A percentile compares a stretch with the other conserved stretches of the same genome.
Conservation (phyloP, 2,329 filamentous ascomycete genomes). For the Venturia oleaginea region DNA sequence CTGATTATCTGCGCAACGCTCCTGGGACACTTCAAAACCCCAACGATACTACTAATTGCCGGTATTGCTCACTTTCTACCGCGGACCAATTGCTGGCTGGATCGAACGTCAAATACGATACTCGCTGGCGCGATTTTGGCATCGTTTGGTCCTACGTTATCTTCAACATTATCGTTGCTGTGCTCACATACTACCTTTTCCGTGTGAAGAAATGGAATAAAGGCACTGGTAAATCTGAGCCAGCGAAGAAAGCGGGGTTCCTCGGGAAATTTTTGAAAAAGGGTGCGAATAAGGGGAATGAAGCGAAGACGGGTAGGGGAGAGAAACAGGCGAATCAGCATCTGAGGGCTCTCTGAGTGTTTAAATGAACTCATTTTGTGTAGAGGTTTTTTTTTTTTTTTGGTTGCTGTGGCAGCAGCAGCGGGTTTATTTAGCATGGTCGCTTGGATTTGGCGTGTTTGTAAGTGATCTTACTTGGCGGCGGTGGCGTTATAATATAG, state of each 20-base stretch:
- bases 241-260: neutral
- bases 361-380: no score
- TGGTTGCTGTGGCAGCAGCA: no score
- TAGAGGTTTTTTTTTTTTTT: no score
- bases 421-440: no score
- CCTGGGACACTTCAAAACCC: constrained; percentile 37
- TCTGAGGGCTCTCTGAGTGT: neutral
- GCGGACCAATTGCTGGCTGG: constrained; percentile 41
- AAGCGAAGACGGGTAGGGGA: neutral
- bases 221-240: neutral
- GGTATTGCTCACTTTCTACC: constrained; percentile 38
- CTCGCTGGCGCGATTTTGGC: constrained; percentile 62
- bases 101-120: constrained; percentile 34
- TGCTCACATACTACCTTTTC: constrained; percentile 48
- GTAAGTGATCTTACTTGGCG: no score
- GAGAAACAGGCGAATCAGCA: neutral
- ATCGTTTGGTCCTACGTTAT: constrained; percentile 58
- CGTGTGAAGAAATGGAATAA: constrained; percentile 21
- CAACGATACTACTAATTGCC: constrained; percentile 36
- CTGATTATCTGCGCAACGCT: constrained; percentile 27
- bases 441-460: no score
- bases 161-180: constrained; percentile 53
- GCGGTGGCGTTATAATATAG: no score
- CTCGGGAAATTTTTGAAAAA: neutral
- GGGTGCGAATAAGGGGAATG: neutral